Base-by-base conservation (phyloP, 257 asterid species). In the Rhazya stricta region DNA sequence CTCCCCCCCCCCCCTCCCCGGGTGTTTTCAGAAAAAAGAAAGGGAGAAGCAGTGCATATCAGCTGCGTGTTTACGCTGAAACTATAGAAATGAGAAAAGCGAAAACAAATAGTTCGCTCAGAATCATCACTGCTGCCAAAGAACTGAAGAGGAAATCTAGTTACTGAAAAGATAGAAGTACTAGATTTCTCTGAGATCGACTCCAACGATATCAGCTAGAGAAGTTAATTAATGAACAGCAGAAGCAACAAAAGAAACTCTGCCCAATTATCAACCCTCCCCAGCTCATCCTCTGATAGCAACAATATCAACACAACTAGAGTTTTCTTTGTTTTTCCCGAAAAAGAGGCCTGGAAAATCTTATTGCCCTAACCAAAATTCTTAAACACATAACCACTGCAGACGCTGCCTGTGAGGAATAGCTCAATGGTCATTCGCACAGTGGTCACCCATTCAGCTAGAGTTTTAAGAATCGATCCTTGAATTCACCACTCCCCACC, bases 71-170 rank as follows among this genome's bases (percentile, higher is more conserved):
- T 11, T 70, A 0, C 75, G 73, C 71, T 72, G 53, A 45, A 77
- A 77, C 73, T 15, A 72, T 32, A 34, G 45, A 66, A 69, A 68
- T 50, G 19, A 30, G 68, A 74, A 76, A 76, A 34, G 32, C 71
- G 45, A 67, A 46, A 79, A 77, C 68, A 34, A 72, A 43, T 71
- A 57, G 74, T 81, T 77, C 69, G 73, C 75, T 76, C 82, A 81
- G 74, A n/a, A 81, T 76, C 67, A 69, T 25, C 54, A 79, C 45
- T 79, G 81, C 86, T 75, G 79, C 76, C 60, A 54, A 61, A 58
- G 72, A 56, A 68, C 37, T 57, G 76, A 53, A 43, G 58, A 78
- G 62, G 34, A 74, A 75, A 80, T 70, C 48, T 36, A 77, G 42
- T 71, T 61, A 75, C 76, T 42, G 74, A 83, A 77, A 63, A 45